phyloP scores from a whole-genome alignment of 768 basidiomycete species.

The Xanthoconium purpureum region DNA sequence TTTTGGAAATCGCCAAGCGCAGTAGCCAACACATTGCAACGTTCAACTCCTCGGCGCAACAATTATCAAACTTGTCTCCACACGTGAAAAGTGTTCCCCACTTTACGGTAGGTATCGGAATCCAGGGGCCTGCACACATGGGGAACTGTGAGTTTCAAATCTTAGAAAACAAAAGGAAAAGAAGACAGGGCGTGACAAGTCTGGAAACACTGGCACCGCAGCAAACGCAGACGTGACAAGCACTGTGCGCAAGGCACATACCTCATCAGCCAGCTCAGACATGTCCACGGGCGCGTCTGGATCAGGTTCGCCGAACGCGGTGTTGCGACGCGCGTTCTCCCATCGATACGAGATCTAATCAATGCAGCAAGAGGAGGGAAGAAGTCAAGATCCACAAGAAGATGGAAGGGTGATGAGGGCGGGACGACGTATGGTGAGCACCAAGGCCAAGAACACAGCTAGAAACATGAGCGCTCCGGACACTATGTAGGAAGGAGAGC shows the following conservation, averaged over 20 bases:
- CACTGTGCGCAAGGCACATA: neutral
- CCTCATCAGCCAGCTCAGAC: conserved; percentile 58
- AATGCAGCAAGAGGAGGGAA: neutral
- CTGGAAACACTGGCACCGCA: neutral
- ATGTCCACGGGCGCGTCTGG: conserved; percentile 55
- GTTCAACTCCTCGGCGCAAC: too few species aligned
- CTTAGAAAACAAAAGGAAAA: neutral
- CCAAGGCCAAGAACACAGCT: conserved; percentile 15
- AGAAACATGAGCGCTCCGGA: conserved; percentile 26
- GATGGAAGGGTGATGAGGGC: neutral
- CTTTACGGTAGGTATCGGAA: neutral
- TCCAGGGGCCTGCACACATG: neutral
- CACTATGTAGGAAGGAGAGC: neutral
- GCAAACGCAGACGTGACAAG: too few species aligned
- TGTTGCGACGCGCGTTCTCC: conserved; percentile 59
- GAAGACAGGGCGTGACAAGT: too few species aligned
- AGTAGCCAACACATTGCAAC: too few species aligned
- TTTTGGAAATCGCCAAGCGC: too few species aligned
- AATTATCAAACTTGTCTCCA: too few species aligned
- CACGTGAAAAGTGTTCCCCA: neutral
- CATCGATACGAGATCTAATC: conserved; percentile 56
- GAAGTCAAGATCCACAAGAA: too few species aligned
- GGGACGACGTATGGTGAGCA: conserved; percentile 16
- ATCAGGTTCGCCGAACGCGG: conserved; percentile 48
- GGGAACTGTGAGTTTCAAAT: neutral